Base-by-base conservation (phyloP, 805 yeast species). In the Saturnispora zaruensis region DNA sequence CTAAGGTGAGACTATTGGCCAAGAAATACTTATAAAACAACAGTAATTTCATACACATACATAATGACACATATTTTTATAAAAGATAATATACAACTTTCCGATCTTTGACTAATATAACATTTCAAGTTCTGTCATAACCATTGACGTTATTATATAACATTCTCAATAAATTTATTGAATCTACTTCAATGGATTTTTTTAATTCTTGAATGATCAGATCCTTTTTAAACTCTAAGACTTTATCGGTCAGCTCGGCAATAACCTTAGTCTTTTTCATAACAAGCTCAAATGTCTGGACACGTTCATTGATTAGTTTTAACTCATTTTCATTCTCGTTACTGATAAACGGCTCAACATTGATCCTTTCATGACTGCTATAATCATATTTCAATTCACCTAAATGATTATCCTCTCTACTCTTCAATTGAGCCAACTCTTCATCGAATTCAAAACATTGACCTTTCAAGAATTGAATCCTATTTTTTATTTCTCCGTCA, bases 1-100 rank as follows among this genome's bases (percentile, higher is more conserved):
- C 78, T 51, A 78, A 81, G 58, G 84, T 91, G 38, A 78, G 84
- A 60, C 65, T 74, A 26, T 64, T 84, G 52, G 95, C 95, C 5
- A 80, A 79, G 59, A 87, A 86, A 67, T 86, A 89, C 64, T 68
- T 91, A 54, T 86, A 59, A 46, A 28, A 28, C 9, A 28, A 28
- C 32, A 28, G 32, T 28, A 11, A 28, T 28, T 28, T 11, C 32
- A n/a, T 21, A 33, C 26, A 44, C 20, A 32, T 26, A 42, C 23
- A 34, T 8, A 41, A 23, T 14, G 5, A 23, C 20, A 43, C 21
- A 7, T 24, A 37, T 43, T 21, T 9, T 36, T 36, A 36, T 36
- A 23, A n/a, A 28, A 32, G n/a, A 16, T 24, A 32, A 32, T 40
- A 50, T 42, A 36, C 43, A 41, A 38, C 13, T 14, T 28, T 28